phyloP scores from a whole-genome alignment of 2,329 filamentous ascomycete genomes.

The Atkinsonella hypoxylon region DNA sequence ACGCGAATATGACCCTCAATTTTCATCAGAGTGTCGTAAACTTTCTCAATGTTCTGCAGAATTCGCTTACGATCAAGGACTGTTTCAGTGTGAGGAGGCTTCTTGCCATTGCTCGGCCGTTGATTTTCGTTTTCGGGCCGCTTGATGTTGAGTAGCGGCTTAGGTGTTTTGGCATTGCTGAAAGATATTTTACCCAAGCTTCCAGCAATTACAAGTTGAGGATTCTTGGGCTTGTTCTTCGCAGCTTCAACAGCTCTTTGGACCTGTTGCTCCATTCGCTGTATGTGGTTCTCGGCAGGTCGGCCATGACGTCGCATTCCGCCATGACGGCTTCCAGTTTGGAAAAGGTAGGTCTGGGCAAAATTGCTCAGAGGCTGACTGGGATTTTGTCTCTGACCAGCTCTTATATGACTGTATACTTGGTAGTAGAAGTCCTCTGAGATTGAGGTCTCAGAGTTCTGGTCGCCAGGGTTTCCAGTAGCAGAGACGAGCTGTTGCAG shows the following conservation, averaged over 20 bases:
- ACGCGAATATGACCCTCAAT: conserved; percentile 87
- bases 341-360: conserved; percentile 93
- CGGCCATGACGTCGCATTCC: conserved; percentile 63
- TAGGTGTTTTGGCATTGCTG: conserved; percentile 95
- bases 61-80: conserved; percentile 71
- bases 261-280: conserved; percentile 98
- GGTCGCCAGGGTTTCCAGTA: conserved; percentile 74
- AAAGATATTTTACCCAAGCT: conserved; percentile 97
- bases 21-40: conserved; percentile 81
- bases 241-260: conserved; percentile 94
- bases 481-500: conserved; percentile 91
- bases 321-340: conserved; percentile 76
- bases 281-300: conserved; percentile 91
- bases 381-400: conserved; percentile 78
- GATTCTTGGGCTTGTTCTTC: conserved; percentile 95
- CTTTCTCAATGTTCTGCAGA: conserved; percentile 74
- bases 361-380: conserved; percentile 92
- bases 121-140: conserved; percentile 58
- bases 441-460: conserved; percentile 67
- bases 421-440: conserved; percentile 98
- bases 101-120: conserved; percentile 38
- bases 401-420: conserved; percentile 88
- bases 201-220: conserved; percentile 90
- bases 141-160: conserved; percentile 91
- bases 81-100: conserved; percentile 19